phyloP scores from a whole-genome alignment of 2,329 filamentous ascomycete species.

The Onygena corvina region DNA sequence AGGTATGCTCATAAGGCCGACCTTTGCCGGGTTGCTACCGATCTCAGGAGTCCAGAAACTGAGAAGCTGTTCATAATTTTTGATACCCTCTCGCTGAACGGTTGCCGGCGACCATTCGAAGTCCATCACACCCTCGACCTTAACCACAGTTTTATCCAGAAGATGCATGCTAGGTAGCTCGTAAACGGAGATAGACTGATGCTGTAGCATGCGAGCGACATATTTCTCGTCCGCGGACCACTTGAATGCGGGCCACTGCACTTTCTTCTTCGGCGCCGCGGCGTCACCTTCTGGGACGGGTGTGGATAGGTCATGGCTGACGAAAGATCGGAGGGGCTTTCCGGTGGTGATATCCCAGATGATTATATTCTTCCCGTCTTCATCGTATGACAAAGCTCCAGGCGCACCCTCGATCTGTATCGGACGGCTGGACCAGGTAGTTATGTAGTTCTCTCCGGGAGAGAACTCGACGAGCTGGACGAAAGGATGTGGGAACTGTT shows the following conservation, averaged over 20 bases:
- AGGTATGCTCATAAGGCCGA: conserved; percentile 89
- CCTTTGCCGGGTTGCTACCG: conserved; percentile 93
- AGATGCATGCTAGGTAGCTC: conserved; percentile 81
- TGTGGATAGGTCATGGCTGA: conserved; percentile 65
- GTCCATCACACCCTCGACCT: conserved; percentile 92
- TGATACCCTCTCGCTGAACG: conserved; percentile 69
- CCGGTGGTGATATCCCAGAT: conserved; percentile 92
- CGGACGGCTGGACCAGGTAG: conserved; percentile 91
- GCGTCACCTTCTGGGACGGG: conserved; percentile 49
- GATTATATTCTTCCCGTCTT: conserved; percentile 98
- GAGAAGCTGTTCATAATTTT: conserved; percentile 88
- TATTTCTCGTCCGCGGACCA: conserved; percentile 98
- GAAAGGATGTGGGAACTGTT: conserved; percentile 86
- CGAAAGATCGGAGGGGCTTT: conserved; percentile 84
- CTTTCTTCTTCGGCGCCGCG: conserved; percentile 66
- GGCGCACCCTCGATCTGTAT: conserved; percentile 85
- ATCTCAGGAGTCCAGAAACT: conserved; percentile 99
- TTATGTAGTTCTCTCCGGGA: conserved; percentile 79
- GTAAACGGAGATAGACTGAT: conserved; percentile 81
- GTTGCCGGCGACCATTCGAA: conserved; percentile 94
- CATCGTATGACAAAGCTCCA: conserved; percentile 71
- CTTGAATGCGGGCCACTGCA: conserved; percentile 98
- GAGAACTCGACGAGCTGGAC: conserved; percentile 97
- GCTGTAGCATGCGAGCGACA: conserved; percentile 79
- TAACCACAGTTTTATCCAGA: conserved; percentile 81